Percentiles rank a stretch among this genome's conserved stretches.
phyloP scores from a whole-genome alignment of 2,329 filamentous ascomycete genomes.

The Paraphaeosphaeria minitans region DNA sequence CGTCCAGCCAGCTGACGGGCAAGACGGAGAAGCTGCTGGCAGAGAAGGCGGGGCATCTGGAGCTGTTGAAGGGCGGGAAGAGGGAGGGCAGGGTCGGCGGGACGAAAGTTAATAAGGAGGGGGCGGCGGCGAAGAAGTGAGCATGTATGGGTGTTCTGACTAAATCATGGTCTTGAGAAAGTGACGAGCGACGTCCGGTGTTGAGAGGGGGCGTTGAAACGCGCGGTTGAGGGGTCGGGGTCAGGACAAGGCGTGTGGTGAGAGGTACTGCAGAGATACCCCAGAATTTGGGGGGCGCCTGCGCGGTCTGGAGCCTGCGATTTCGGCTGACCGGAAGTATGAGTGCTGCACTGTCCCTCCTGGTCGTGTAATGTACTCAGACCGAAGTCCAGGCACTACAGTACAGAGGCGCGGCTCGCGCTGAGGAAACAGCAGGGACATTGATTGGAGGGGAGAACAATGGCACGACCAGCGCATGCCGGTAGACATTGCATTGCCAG shows the following conservation, averaged over 20 bases:
- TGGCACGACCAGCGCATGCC: neutral
- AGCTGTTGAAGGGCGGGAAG: slow-evolving; percentile 70
- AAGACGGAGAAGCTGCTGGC: slow-evolving; percentile 72
- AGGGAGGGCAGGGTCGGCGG: slow-evolving; percentile 50
- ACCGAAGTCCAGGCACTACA: too few species aligned
- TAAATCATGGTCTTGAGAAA: neutral
- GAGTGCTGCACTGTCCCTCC: too few species aligned
- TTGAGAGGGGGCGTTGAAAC: too few species aligned
- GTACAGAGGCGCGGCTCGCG: too few species aligned
- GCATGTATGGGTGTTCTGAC: neutral
- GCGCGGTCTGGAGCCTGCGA: too few species aligned
- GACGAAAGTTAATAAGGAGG: slow-evolving; percentile 21
- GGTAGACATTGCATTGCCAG: neutral
- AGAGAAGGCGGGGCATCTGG: slow-evolving; percentile 70
- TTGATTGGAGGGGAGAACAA: neutral
- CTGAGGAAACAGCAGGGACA: too few species aligned
- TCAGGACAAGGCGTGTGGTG: too few species aligned
- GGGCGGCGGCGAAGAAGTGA: neutral
- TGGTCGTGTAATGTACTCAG: too few species aligned
- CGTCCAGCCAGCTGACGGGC: slow-evolving; percentile 64
- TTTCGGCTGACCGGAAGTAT: too few species aligned
- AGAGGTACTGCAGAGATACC: too few species aligned
- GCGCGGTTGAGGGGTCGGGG: too few species aligned
- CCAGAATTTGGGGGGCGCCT: too few species aligned
- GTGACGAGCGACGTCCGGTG: neutral